These are phyloP conservation scores for Epicoccum sorghinum DNA, from an alignment of 2,329 filamentous ascomycete species.

Conservation along the genomic window DNA sequence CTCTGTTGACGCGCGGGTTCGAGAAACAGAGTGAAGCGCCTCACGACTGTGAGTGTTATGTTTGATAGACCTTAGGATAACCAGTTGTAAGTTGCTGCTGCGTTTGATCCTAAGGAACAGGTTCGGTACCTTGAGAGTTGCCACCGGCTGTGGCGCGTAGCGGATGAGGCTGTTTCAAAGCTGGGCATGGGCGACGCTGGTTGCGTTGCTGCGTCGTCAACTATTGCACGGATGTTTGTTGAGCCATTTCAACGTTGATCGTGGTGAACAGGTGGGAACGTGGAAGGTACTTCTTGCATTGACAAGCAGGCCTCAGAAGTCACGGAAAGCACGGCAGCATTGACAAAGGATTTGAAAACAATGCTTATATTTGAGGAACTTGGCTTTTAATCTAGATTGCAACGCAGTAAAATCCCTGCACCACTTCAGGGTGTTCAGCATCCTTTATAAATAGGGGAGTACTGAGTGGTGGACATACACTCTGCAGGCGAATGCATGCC, in stretches of 20 bases:
- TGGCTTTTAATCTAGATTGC: constrained; percentile 12
- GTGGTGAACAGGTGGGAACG: background rate
- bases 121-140: background rate
- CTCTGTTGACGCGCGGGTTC: background rate
- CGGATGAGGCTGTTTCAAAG: constrained; percentile 13
- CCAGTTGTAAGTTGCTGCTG: background rate
- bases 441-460: constrained; percentile 20
- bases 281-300: background rate
- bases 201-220: background rate
- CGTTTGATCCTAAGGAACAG: constrained; percentile 7
- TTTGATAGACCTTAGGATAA: background rate
- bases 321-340: background rate
- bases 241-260: background rate
- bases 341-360: background rate
- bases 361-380: constrained; percentile 4
- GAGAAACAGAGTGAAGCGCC: constrained; percentile 3
- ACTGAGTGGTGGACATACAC: constrained; percentile 16
- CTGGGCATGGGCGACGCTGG: constrained; percentile 4
- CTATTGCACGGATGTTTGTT: background rate
- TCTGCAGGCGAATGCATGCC: constrained; percentile 6
- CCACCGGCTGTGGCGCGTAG: background rate
- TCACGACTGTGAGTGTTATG: background rate
- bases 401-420: constrained; percentile 19
- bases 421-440: constrained; percentile 16
- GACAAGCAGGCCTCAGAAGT: background rate